Base-by-base conservation (phyloP, 352 stramenopile species). In the Pythium plurisporium region DNA sequence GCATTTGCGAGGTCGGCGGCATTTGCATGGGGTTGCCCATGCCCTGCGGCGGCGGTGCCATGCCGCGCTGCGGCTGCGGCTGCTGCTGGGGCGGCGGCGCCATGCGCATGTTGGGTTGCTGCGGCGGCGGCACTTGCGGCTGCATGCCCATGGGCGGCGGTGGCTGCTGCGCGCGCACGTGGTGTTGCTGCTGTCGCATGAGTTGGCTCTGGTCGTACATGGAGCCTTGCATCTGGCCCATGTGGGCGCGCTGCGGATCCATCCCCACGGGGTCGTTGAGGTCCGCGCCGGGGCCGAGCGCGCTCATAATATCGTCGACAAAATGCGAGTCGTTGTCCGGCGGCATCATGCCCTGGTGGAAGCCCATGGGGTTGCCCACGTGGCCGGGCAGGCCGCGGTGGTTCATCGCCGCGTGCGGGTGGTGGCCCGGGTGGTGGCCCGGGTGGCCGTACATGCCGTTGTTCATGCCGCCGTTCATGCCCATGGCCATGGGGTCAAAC, bases 271-370 rank as follows among this genome's bases (percentile, higher is more conserved):
- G 45, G 34, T 70, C 59, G 22, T 73, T 74, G 8, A 87, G 65
- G 58, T 88, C 78, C 27, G 52, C 78, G 31, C 55, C 34, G 34
- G 70, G 72, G n/a, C 73, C 76, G 20, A 90, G 67, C 37, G 73
- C 76, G 50, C 64, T 72, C 34, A 90, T 70, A 36, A 90, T 77
- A 42, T 90, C 80, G 41, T 90, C 79, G 14, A 90, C 73, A 42
- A 88, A 86, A 27, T 76, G 74, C 52, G 73, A 69, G 65, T 90
- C 76, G 59, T 86, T 76, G 43, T 87, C 77, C 1, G 77, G 77
- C 19, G 64, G 61, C 74, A 87, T 79, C 3, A 71, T 69, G 23
- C 76, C 71, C 60, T 77, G 72, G 55, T 79, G 48, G 36, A 55
- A 72, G 36, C 36, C 36, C 47, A 81, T 65, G 8, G 63, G 59